A percentile compares a stretch with the other conserved stretches of the same genome.
phyloP scores from a whole-genome alignment of 2,329 filamentous ascomycete genomes.

The Pseudocercospora cruenta region DNA sequence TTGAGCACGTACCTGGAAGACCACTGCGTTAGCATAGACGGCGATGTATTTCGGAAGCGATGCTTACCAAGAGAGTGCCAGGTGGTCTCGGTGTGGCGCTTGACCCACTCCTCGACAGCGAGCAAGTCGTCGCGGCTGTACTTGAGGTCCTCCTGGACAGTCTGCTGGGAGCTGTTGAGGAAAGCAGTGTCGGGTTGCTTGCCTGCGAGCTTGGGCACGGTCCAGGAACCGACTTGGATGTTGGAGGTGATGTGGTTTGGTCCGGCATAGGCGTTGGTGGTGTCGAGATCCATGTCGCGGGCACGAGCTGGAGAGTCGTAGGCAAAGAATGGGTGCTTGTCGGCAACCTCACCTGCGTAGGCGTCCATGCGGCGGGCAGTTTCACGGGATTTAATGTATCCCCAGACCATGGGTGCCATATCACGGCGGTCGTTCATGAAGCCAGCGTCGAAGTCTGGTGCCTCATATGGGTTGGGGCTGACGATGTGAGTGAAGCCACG shows the following conservation, averaged over 20 bases:
- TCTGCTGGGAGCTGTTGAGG: constrained; percentile 67
- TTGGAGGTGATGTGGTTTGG: constrained; percentile 71
- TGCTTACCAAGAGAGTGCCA: constrained; percentile 61
- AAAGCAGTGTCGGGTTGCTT: constrained; percentile 53
- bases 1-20: constrained; percentile 67
- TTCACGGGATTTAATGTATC: constrained; percentile 80
- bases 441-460: constrained; percentile 69
- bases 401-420: constrained; percentile 84
- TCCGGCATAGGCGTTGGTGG: constrained; percentile 75
- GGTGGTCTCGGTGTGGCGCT: constrained; percentile 73
- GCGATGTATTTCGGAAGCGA: neutral
- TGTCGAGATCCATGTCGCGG: constrained; percentile 73
- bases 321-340: constrained; percentile 64
- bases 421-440: constrained; percentile 87
- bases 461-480: constrained; percentile 59
- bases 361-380: constrained; percentile 77
- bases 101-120: constrained; percentile 67
- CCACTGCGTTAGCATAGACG: constrained; percentile 4
- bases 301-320: constrained; percentile 71
- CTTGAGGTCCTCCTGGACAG: constrained; percentile 64
- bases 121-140: constrained; percentile 67
- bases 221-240: constrained; percentile 64
- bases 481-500: constrained; percentile 70
- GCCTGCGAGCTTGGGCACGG: constrained; percentile 48
- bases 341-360: constrained; percentile 71